Conservation (phyloP, 192 early-diverging fungal genomes). For the Coemansia sp. region DNA sequence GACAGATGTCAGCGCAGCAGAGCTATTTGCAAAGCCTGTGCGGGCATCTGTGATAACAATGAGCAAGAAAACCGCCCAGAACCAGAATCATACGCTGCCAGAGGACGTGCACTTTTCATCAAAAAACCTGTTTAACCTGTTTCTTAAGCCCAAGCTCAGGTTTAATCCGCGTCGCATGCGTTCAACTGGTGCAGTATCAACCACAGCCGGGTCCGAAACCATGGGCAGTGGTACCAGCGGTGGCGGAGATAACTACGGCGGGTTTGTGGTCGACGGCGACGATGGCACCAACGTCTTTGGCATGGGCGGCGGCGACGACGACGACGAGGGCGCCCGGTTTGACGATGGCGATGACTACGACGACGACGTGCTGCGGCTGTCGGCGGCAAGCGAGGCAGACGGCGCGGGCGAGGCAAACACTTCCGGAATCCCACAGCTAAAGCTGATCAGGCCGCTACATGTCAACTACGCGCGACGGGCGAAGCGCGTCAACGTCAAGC, state of each 20-base stretch:
- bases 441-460: conserved; percentile 65
- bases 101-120: conserved; percentile 79
- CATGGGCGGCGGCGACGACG: conserved; percentile 19
- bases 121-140: conserved; percentile 61
- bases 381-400: neutral
- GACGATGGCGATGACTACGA: conserved; percentile 48
- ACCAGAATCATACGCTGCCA: conserved; percentile 68
- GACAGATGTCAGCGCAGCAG: conserved; percentile 59
- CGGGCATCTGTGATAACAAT: conserved; percentile 54
- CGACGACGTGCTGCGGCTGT: conserved; percentile 21
- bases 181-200: conserved; percentile 2
- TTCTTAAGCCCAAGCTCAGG: conserved; percentile 56
- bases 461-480: conserved; percentile 83
- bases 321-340: conserved; percentile 27
- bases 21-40: conserved; percentile 68
- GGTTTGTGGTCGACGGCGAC: conserved; percentile 47
- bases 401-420: conserved; percentile 18
- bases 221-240: conserved; percentile 3
- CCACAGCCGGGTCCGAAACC: conserved; percentile 1
- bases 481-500: conserved; percentile 93
- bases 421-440: conserved; percentile 57
- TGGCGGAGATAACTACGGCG: conserved; percentile 29
- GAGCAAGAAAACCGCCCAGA: conserved; percentile 58
- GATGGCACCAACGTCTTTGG: conserved; percentile 32
- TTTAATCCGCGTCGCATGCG: conserved; percentile 45